Evolutionary conservation across 23 red algal genomes (phyloP), one percentile per base, ranked within the genome.

Genomic region (Gracilaria domingensis): DNA sequence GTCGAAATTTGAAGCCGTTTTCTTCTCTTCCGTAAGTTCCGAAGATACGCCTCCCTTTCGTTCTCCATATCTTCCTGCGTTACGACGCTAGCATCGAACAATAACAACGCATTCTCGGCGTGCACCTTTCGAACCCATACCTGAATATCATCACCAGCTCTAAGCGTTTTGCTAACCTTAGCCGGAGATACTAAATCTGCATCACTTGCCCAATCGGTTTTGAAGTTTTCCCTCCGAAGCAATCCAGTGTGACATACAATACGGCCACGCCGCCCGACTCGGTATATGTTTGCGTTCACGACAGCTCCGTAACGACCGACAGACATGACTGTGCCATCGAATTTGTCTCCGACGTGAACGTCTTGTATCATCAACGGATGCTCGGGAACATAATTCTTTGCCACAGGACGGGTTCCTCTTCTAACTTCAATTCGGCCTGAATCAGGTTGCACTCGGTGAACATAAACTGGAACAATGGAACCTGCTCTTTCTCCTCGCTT

Each of bases 91-190:
- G 45, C 88, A 49, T 76, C 78, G 23, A 92, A 58, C 25, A 71
- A 39, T 35, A 92, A 49, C 37, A 81, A 71, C 21, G 60, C 77
- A 75, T 57, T 83, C 40, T 53, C 25, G 21, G 77, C n/a, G 32
- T 25, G 30, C 17, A 73, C 88, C 30, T 54, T 64, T 45, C 88
- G 76, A 67, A 92, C 77, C 75, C 88, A 83, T 42, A 92, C 76
- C 54, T 25, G 42, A 23, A 92, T n/a, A 17, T 53, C 39, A 37
- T 92, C 88, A 6, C 88, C 88, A 51, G 54, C 62, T 39, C 23
- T 83, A 28, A 92, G 25, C 17, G 37, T 58, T 73, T 58, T 47
- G 7, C 33, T 59, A 20, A 92, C 88, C 7, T 83, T 76, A 47
- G 35, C 77, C 30, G 72, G 28, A 44, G 20, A 12, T 23, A 83